Conservation (phyloP, 257 asterid species). For the Datura wrightii region DNA sequence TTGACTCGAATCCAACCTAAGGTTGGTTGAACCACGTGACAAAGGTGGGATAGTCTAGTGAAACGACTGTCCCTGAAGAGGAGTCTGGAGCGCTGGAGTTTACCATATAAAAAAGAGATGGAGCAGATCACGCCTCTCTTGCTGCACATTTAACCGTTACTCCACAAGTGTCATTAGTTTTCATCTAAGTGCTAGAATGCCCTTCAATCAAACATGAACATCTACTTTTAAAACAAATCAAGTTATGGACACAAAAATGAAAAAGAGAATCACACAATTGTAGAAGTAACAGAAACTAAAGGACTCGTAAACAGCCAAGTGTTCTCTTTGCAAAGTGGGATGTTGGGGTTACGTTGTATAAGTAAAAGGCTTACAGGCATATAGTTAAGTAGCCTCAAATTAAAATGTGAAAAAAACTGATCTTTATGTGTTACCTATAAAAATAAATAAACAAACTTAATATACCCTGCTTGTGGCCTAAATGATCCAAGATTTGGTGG, state of each 20-base stretch:
- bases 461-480: not conserved
- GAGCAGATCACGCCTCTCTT: not conserved
- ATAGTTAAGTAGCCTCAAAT: not conserved
- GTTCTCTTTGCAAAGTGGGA: not conserved
- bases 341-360: not conserved
- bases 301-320: not conserved
- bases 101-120: not conserved
- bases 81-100: not conserved
- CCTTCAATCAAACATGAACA: not conserved
- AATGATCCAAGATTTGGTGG: not conserved
- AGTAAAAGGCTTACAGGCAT: not conserved
- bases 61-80: not conserved
- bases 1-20: not conserved
- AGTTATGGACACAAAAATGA: not conserved
- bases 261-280: not conserved
- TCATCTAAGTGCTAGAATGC: not conserved
- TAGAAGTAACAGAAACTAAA: not conserved
- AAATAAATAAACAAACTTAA: not conserved
- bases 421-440: not conserved
- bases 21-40: not conserved
- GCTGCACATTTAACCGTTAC: not conserved
- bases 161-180: not conserved
- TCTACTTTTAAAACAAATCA: not conserved
- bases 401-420: constrained; percentile 6
- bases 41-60: not conserved